Conservation (phyloP, 495 filamentous ascomycete species). For the Cercophora scortea region DNA sequence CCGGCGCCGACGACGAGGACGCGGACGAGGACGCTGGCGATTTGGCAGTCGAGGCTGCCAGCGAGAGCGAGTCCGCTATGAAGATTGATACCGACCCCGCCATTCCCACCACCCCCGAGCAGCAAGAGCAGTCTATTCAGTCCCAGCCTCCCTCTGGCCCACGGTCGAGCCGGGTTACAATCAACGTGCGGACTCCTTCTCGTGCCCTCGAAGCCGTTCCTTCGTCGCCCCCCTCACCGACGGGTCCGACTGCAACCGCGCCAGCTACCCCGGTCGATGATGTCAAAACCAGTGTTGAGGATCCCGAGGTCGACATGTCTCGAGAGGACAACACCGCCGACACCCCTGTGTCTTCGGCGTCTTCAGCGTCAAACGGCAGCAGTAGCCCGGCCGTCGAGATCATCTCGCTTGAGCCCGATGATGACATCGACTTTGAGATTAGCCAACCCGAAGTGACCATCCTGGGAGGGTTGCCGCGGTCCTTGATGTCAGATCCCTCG, state of each 20-base stretch:
- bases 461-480: conserved; percentile 11
- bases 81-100: conserved; percentile 32
- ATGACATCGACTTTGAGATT: conserved; percentile 21
- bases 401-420: conserved; percentile 22
- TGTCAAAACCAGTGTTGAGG: conserved; percentile 34
- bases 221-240: conserved; percentile 40
- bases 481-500: conserved; percentile 19
- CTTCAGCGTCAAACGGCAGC: conserved; percentile 27
- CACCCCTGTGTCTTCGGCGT: conserved; percentile 28
- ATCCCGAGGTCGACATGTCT: conserved; percentile 30
- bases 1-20: neutral
- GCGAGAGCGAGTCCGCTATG: conserved; percentile 27
- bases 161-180: conserved; percentile 43
- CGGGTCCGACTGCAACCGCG: conserved; percentile 15
- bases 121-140: conserved; percentile 15
- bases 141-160: conserved; percentile 20
- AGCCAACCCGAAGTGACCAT: conserved; percentile 13
- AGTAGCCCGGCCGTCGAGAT: conserved; percentile 33
- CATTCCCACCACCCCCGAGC: conserved; percentile 32
- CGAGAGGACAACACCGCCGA: conserved; percentile 14
- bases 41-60: conserved; percentile 6
- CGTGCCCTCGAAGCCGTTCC: conserved; percentile 28
- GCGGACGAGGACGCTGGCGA: conserved; percentile 3
- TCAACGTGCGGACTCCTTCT: conserved; percentile 42
- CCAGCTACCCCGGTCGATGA: conserved; percentile 12